Base-by-base conservation (phyloP, 2,329 filamentous ascomycete genomes). In the Cladosporium sp. region DNA sequence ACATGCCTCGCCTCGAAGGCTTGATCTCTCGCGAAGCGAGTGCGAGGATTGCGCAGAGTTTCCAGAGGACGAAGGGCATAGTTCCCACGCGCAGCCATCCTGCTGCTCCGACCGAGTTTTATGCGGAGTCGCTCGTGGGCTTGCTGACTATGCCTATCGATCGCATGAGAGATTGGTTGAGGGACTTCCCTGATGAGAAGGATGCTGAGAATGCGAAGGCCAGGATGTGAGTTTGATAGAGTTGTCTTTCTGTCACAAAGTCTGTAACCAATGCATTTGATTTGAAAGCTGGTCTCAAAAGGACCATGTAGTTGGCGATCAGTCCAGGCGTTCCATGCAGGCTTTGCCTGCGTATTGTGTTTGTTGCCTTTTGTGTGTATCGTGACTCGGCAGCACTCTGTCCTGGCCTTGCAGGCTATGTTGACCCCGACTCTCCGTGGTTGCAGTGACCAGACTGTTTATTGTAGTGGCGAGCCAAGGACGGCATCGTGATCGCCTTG, bases 131-230 rank as follows among this genome's bases (percentile, higher is more conserved):
- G 40, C 59, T 65, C 28, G 61, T 58, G 6, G 66, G 58, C 3
- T 56, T 69, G 59, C 45, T 67, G 38, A 60, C 61, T 14, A 61
- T 65, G 42, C 64, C 63, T 2, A 63, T 67, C 37, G 66, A 67
- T 52, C 61, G 59, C n/a, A 60, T 67, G 17, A 42, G 20, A 51
- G 62, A 66, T 38, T 57, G 61, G 47, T n/a, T 67, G 40, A 63
- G 59, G 42, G 61, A 61, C 63, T 72, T 47, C 20, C 54, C 54
- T 14, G 42, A 56, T 25, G 52, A 47, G 19, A 17, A 55, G 30
- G 52, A 55, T 22, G 40, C 28, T 5, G 17, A 55, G 40, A 37
- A 45, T 45, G 52, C 52, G 7, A 55, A 55, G 19, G 39, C 52
- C 17, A 55, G 52, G 52, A 55, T 30, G 11, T 40, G 40, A 36